These are phyloP conservation scores for Raffaelea albimanens DNA, from an alignment of 2,329 filamentous ascomycete species.

Conservation along the genomic window DNA sequence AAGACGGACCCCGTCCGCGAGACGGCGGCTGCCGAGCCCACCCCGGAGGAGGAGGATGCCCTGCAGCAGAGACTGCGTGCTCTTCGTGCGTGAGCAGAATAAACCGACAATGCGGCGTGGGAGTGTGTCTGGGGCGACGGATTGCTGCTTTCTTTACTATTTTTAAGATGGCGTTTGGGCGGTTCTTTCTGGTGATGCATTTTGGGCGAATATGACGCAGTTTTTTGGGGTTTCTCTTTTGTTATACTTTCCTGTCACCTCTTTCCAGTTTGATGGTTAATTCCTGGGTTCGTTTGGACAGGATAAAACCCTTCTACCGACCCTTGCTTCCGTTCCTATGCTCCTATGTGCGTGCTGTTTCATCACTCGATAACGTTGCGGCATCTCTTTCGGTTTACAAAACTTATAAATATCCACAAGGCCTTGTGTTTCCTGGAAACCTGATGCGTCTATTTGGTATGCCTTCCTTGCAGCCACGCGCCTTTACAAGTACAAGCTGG, in stretches of 20 bases:
- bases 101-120: too few species aligned
- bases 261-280: too few species aligned
- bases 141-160: too few species aligned
- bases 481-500: conserved; percentile 72
- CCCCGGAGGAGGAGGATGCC: conserved; percentile 70
- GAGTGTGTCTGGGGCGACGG: too few species aligned
- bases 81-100: conserved; percentile 33
- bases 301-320: neutral
- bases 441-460: neutral
- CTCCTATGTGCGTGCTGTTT: neutral
- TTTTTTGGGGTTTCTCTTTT: too few species aligned
- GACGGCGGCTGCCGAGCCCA: conserved; percentile 53
- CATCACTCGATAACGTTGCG: neutral
- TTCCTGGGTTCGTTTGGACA: too few species aligned
- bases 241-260: too few species aligned
- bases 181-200: too few species aligned
- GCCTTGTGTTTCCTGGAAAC: too few species aligned
- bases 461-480: neutral
- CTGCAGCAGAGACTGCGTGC: conserved; percentile 53
- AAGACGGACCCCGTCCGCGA: conserved; percentile 45
- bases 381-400: neutral
- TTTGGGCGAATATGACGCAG: too few species aligned
- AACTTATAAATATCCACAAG: neutral
- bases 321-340: neutral
- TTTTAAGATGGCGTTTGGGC: too few species aligned